Evolutionary conservation across 768 basidiomycete genomes (phyloP).

Genomic region (Lactifluus hygrophoroides): DNA sequence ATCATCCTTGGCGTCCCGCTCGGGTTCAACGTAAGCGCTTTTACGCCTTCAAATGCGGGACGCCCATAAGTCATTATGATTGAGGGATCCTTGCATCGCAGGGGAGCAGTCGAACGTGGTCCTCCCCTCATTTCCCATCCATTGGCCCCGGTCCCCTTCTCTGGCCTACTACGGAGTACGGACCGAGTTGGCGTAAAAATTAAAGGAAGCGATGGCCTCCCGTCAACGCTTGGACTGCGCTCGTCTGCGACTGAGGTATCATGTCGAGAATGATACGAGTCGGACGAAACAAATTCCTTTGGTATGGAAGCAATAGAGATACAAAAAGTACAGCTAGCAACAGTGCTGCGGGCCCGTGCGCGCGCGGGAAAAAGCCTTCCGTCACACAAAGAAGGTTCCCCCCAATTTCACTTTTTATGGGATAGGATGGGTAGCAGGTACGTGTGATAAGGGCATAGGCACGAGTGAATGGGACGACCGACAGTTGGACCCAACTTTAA

Average conservation of each 20-base stretch:
- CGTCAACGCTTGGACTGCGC: no score
- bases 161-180: not conserved
- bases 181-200: not conserved
- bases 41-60: not conserved
- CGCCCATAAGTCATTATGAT: not conserved
- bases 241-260: not conserved
- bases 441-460: slow-evolving; percentile 11
- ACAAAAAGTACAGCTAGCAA: no score
- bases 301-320: not conserved
- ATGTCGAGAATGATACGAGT: no score
- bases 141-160: not conserved
- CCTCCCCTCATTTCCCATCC: not conserved
- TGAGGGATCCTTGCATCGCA: not conserved
- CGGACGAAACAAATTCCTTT: no score
- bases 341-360: no score
- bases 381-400: no score
- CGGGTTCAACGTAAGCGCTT: not conserved
- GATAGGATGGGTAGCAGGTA: not conserved
- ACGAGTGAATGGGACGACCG: no score
- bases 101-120: not conserved
- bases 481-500: not conserved
- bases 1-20: not conserved
- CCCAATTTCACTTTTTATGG: not conserved
- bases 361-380: no score
- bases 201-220: not conserved